Conservation (phyloP, 129 eudicot genomes). For the Solidago caesia region DNA sequence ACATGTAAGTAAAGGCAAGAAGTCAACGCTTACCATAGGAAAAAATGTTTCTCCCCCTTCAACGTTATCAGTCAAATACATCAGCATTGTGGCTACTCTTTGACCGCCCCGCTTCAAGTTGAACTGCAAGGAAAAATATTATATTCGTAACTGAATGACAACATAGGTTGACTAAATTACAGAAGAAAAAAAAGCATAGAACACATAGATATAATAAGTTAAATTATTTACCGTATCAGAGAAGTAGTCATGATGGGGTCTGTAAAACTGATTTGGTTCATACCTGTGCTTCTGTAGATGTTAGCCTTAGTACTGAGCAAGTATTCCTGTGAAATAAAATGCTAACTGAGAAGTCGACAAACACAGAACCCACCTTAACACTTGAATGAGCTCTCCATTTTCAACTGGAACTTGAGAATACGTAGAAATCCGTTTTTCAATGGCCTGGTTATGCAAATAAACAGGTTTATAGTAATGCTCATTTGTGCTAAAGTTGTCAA, state of each 20-base stretch:
- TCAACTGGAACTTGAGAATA: constrained; percentile 90
- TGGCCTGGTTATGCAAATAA: constrained; percentile 50
- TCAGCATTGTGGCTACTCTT: constrained; percentile 91
- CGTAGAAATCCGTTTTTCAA: constrained; percentile 83
- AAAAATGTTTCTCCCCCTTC: constrained; percentile 96
- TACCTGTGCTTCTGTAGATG: constrained; percentile 94
- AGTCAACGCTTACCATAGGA: constrained; percentile 59
- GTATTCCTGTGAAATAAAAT: constrained; percentile 20
- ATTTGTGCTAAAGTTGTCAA: constrained; percentile 5
- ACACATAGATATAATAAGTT: neutral
- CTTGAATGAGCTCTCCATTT: constrained; percentile 93
- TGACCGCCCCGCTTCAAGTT: constrained; percentile 94
- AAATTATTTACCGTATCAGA: constrained; percentile 81
- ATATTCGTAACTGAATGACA: neutral
- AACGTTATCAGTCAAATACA: constrained; percentile 90
- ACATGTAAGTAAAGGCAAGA: neutral
- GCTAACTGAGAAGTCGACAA: constrained; percentile 12
- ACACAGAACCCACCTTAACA: constrained; percentile 55
- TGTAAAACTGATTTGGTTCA: constrained; percentile 83
- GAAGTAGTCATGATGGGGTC: constrained; percentile 97
- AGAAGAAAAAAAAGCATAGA: neutral
- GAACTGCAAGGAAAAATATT: constrained; percentile 49
- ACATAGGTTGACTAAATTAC: neutral
- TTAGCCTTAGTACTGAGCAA: constrained; percentile 54
- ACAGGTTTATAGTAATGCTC: neutral